Percentiles rank a stretch among this genome's conserved stretches.
Evolutionary conservation across 192 early-diverging fungal genomes (phyloP).

Genomic region (Coemansia sp.): DNA sequence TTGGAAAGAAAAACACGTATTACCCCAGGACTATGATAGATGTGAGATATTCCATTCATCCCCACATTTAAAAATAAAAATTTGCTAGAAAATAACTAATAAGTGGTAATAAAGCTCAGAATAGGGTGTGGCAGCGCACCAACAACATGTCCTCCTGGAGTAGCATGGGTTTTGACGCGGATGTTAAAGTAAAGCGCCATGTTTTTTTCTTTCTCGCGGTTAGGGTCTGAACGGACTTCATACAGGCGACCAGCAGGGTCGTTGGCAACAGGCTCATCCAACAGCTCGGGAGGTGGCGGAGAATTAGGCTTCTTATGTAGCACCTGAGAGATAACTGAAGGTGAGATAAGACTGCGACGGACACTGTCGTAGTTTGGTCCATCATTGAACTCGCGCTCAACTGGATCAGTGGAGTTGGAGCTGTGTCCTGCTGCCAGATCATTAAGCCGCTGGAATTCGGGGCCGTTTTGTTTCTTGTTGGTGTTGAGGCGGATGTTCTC

Average conservation of each 20-base stretch:
- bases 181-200: slow-evolving; percentile 49
- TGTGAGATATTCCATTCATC: too few relatives aligned
- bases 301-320: slow-evolving; percentile 30
- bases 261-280: slow-evolving; percentile 44
- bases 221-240: slow-evolving; percentile 40
- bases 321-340: slow-evolving; percentile 33
- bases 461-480: slow-evolving; percentile 21
- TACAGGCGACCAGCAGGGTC: slow-evolving; percentile 47
- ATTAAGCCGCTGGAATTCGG: slow-evolving; percentile 30
- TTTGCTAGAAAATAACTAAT: slow-evolving; percentile 9
- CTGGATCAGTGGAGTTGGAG: slow-evolving; percentile 18
- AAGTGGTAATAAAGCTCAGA: slow-evolving; percentile 42
- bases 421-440: slow-evolving; percentile 46
- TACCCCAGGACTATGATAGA: too few relatives aligned
- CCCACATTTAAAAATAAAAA: neutral
- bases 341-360: slow-evolving; percentile 39
- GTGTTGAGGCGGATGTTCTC: slow-evolving; percentile 39
- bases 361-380: slow-evolving; percentile 27
- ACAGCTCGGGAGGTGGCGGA: slow-evolving; percentile 38
- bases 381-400: slow-evolving; percentile 25
- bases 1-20: too few relatives aligned
- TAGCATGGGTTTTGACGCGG: slow-evolving; percentile 32
- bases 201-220: slow-evolving; percentile 19
- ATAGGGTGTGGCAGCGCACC: slow-evolving; percentile 41
- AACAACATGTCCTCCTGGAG: slow-evolving; percentile 18